phyloP scores from a whole-genome alignment of 2,329 filamentous ascomycete species.

The Colletotrichum sublineola region DNA sequence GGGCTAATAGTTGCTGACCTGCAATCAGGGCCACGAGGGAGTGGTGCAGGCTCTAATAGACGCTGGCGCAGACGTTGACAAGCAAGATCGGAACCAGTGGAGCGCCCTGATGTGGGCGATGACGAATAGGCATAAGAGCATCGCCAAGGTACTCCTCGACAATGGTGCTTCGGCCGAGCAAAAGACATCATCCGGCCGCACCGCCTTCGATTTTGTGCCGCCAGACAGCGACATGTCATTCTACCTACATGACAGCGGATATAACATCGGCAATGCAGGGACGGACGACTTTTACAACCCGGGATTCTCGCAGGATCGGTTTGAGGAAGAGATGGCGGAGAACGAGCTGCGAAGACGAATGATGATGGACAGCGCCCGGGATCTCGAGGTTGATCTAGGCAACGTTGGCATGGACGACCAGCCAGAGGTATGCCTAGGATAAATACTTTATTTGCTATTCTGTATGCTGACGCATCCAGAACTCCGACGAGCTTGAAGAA shows the following conservation, averaged over 20 bases:
- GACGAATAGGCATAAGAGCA: conserved; percentile 97
- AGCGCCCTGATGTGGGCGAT: conserved; percentile 99
- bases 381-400: conserved; percentile 94
- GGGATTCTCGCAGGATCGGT: conserved; percentile 91
- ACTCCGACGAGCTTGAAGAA: conserved; percentile 81
- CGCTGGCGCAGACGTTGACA: conserved; percentile 89
- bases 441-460: conserved; percentile 36
- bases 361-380: conserved; percentile 99
- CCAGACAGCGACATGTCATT: conserved; percentile 97
- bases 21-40: conserved; percentile 81
- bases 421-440: conserved; percentile 76
- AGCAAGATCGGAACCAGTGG: conserved; percentile 97
- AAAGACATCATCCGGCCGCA: conserved; percentile 93
- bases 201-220: conserved; percentile 94
- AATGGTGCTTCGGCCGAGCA: conserved; percentile 96
- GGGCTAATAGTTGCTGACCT: conserved; percentile 16
- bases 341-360: conserved; percentile 95
- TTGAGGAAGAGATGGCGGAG: conserved; percentile 97
- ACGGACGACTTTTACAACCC: conserved; percentile 94
- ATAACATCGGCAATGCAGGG: conserved; percentile 85
- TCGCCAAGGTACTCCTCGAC: conserved; percentile 92
- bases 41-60: conserved; percentile 88
- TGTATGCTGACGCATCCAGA: conserved; percentile 45
- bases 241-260: conserved; percentile 94
- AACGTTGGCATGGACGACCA: conserved; percentile 97